A percentile compares a stretch with the other conserved stretches of the same genome.
phyloP scores from a whole-genome alignment of 2,329 filamentous ascomycete species.

The Sarocladium strictum region DNA sequence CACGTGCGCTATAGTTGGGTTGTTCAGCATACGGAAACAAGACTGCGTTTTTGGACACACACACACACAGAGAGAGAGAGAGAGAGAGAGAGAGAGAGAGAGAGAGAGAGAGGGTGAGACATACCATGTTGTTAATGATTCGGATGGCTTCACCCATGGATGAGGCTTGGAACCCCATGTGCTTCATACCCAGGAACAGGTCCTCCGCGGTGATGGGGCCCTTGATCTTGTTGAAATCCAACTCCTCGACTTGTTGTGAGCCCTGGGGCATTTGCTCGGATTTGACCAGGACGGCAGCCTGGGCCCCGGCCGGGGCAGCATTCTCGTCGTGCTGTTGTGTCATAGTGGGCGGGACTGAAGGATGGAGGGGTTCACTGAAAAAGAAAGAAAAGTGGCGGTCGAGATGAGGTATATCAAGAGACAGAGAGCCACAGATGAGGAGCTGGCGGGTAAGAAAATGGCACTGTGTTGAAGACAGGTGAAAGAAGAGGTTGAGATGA shows the following conservation, averaged over 20 bases:
- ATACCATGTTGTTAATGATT: slow-evolving; percentile 94
- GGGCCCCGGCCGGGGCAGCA: slow-evolving; percentile 55
- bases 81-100: too few species aligned
- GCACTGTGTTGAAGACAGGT: background rate
- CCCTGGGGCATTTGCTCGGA: slow-evolving; percentile 76
- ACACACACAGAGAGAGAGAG: too few species aligned
- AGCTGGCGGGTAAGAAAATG: background rate
- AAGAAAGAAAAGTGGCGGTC: background rate
- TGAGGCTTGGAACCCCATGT: slow-evolving; percentile 70
- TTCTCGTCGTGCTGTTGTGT: slow-evolving; percentile 28
- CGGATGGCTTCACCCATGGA: slow-evolving; percentile 80
- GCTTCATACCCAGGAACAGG: slow-evolving; percentile 71
- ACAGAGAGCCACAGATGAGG: background rate
- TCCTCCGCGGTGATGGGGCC: slow-evolving; percentile 79
- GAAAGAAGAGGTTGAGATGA: background rate
- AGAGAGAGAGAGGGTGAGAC: too few species aligned
- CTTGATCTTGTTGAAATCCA: slow-evolving; percentile 84
- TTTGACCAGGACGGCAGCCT: slow-evolving; percentile 76
- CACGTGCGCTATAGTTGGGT: slow-evolving; percentile 73
- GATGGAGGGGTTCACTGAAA: background rate
- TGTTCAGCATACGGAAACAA: too few species aligned
- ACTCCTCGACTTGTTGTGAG: slow-evolving; percentile 76
- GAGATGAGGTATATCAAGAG: background rate
- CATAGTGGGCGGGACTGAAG: slow-evolving; percentile 19
- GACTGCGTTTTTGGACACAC: too few species aligned